phyloP scores from a whole-genome alignment of 306 rosid species.

The Quercus suber region DNA sequence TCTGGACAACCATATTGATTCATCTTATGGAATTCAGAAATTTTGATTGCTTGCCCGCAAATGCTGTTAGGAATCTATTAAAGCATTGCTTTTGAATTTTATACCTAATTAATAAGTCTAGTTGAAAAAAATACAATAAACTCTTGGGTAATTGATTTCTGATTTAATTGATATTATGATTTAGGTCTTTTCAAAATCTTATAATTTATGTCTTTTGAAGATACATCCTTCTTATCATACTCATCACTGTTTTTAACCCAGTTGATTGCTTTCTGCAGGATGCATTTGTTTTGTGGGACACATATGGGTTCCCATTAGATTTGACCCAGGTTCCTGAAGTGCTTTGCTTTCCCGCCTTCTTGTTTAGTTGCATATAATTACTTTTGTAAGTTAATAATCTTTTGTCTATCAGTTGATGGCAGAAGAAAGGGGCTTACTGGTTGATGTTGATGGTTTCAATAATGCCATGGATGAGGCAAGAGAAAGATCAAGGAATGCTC shows the following conservation, averaged over 20 bases:
- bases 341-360: background rate
- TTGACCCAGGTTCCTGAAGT: conserved; percentile 78
- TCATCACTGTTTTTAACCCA: conserved; percentile 25
- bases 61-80: background rate
- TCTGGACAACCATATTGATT: background rate
- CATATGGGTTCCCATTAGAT: conserved; percentile 92
- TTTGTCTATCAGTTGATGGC: conserved; percentile 79
- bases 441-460: conserved; percentile 76
- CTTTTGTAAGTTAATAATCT: conserved; percentile 12
- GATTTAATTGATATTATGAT: conserved; percentile 1
- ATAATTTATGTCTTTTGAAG: background rate
- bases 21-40: background rate
- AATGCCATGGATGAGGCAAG: conserved; percentile 89
- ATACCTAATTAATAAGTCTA: background rate
- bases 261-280: conserved; percentile 54
- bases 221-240: background rate
- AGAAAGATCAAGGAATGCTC: conserved; percentile 92
- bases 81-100: background rate
- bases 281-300: conserved; percentile 96
- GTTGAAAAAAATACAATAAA: background rate
- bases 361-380: conserved; percentile 3
- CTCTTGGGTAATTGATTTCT: background rate
- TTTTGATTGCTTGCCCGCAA: background rate
- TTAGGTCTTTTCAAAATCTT: background rate
- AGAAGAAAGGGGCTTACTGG: conserved; percentile 79